Conservation (phyloP, 495 filamentous ascomycete species). For the Podospora didyma region DNA sequence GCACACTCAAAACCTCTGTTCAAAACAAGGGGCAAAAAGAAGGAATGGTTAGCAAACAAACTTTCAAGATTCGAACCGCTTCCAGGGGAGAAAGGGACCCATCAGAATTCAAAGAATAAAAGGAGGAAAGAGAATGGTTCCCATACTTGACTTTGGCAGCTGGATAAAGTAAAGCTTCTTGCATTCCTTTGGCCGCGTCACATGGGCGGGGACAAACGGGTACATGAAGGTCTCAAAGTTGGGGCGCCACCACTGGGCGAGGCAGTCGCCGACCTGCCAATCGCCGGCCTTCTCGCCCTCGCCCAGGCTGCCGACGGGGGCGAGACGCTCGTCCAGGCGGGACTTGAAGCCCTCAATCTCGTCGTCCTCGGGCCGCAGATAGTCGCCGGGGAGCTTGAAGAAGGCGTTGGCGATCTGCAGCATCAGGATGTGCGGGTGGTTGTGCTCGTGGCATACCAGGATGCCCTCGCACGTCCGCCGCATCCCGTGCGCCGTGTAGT, state of each 20-base stretch:
- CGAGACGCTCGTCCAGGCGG: constrained; percentile 85
- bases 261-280: constrained; percentile 90
- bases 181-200: constrained; percentile 95
- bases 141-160: constrained; percentile 84
- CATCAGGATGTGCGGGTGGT: constrained; percentile 97
- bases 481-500: constrained; percentile 92
- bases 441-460: constrained; percentile 96
- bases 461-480: constrained; percentile 94
- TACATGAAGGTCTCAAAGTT: constrained; percentile 99
- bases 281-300: constrained; percentile 83
- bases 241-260: constrained; percentile 97
- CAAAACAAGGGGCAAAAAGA: neutral
- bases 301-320: constrained; percentile 83
- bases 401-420: constrained; percentile 98
- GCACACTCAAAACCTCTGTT: constrained; percentile 89
- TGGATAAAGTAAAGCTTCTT: constrained; percentile 99
- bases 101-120: neutral
- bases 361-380: constrained; percentile 82
- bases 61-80: neutral
- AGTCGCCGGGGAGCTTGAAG: constrained; percentile 97
- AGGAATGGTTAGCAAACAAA: constrained; percentile 16
- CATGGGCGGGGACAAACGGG: constrained; percentile 91
- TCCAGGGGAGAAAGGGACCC: neutral
- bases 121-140: constrained; percentile 19
- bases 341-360: constrained; percentile 92